Base-by-base conservation (phyloP, 805 yeast species). In the Cyberlindnera mycetangii region DNA sequence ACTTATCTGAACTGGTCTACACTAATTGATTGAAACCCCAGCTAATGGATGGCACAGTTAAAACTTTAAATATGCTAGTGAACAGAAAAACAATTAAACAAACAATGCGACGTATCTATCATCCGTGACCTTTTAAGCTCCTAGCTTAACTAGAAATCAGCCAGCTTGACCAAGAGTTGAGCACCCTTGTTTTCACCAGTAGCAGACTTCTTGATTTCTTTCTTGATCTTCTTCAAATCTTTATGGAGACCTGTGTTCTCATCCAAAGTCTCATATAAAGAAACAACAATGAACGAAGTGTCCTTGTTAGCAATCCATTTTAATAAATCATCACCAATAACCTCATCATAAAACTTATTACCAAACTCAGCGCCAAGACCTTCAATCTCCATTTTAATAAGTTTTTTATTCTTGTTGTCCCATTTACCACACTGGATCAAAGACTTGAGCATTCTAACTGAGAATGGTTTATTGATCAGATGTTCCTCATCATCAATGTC, bases 381-480 rank as follows among this genome's bases (percentile, higher is more conserved):
- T 60, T 69, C 72, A 49, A 64, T 67, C 11, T 68, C 72, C 35
- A 73, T 53, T 45, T 71, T 71, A 45, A 58, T 74, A 38, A 73
- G 67, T 57, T 66, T 73, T 65, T 73, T 79, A 54, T 72, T 78
- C 66, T 81, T 79, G 58, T 74, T 76, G 58, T 83, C 81, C 85
- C 89, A 88, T 60, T 81, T 87, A 56, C 90, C 90, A 49, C 90
- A 92, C 65, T 86, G 95, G 52, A 89, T 84, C 56, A 89, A 69
- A 0, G 88, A 70, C 63, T 87, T 83, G 51, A 89, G 66, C 41
- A 85, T 70, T 70, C 97, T 79, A 3, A 88, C 74, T 21, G 86
- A 75, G 62, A 83, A 85, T 41, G 93, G 85, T 59, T 78, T 79
- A 54, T 76, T 79, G 53, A 85, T 71, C 45, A 87, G 74, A 61